Evolutionary conservation across 2,329 filamentous ascomycete species (phyloP).

Genomic region (Fusarium armeniacum): DNA sequence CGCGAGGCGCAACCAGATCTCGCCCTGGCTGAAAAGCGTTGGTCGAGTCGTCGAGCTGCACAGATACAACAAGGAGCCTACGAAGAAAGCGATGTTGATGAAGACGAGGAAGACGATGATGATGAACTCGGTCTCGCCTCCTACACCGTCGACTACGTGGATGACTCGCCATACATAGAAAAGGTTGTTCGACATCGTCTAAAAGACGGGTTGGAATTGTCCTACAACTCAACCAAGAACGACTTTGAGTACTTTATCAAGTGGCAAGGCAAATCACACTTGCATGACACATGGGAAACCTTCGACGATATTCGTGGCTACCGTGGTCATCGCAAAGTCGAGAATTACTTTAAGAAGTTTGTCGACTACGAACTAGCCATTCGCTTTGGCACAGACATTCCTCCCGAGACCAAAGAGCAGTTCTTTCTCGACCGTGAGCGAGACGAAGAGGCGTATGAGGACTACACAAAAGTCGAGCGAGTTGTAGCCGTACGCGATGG

Average conservation of each 20-base stretch:
- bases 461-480: conserved; percentile 93
- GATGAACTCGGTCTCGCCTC: conserved; percentile 73
- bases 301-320: conserved; percentile 80
- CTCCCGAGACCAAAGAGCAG: conserved; percentile 89
- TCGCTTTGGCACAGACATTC: conserved; percentile 79
- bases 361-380: conserved; percentile 85
- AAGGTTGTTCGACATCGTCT: conserved; percentile 88
- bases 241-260: conserved; percentile 96
- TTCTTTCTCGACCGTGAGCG: conserved; percentile 96
- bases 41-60: conserved; percentile 88
- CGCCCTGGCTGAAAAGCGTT: conserved; percentile 84
- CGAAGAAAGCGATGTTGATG: conserved; percentile 75
- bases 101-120: conserved; percentile 75
- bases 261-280: conserved; percentile 95
- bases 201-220: conserved; percentile 74
- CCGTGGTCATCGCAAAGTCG: conserved; percentile 87
- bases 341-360: conserved; percentile 93
- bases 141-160: conserved; percentile 77
- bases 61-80: conserved; percentile 75
- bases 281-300: conserved; percentile 96
- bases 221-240: conserved; percentile 71
- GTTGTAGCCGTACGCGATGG: conserved; percentile 87
- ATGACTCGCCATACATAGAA: conserved; percentile 88
- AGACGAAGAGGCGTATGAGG: conserved; percentile 86
- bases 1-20: conserved; percentile 76